Evolutionary conservation across 2,329 filamentous ascomycete species (phyloP), one percentile per base, ranked within the genome.

Genomic region (Sphaceloma murrayae): DNA sequence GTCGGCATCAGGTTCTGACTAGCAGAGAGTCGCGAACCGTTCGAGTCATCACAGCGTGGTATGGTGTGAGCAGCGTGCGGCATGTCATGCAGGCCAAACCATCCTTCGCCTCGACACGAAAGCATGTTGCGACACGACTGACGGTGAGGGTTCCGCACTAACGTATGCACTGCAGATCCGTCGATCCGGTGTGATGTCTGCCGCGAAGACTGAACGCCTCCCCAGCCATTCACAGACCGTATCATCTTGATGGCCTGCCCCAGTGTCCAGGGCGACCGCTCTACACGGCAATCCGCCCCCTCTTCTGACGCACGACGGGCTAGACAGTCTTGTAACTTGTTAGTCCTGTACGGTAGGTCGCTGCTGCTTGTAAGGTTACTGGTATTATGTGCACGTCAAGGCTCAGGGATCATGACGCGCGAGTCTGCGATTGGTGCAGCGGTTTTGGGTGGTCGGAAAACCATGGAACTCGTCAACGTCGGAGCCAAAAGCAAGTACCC

Each of bases 161-260:
- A 30, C 8, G 16, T 11, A 19, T 40, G 36, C 36, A 40, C 24
- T 22, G 36, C 36, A 40, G 36, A 40, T 40, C 36, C 36, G 19
- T 16, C 14, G 19, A 22, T 26, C 26, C 36, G 14, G 13, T 18
- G 19, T 40, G 36, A 40, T 40, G 36, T 40, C 36, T 40, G 36
- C 36, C 22, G 36, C 24, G 36, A 40, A 21, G 17, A 27, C 36
- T 40, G 36, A 40, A 40, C 36, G 22, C 22, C 19, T 27, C 36
- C 11, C 8, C 19, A 22, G 21, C 36, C 36, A 29, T 21, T 40
- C 36, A 40, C 18, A 27, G 7, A 27, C 7, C 24, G 11, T 11
- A 11, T 7, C 7, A 27, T 27, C 18, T 14, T 21, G 18, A 27
- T 21, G 22, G 18, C n/a, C 24, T 13, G 18, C n/a, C 10, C 36